These are phyloP conservation scores for Solanum chmielewskii DNA, from an alignment of 257 asterid genomes.

Conservation along the genomic window DNA sequence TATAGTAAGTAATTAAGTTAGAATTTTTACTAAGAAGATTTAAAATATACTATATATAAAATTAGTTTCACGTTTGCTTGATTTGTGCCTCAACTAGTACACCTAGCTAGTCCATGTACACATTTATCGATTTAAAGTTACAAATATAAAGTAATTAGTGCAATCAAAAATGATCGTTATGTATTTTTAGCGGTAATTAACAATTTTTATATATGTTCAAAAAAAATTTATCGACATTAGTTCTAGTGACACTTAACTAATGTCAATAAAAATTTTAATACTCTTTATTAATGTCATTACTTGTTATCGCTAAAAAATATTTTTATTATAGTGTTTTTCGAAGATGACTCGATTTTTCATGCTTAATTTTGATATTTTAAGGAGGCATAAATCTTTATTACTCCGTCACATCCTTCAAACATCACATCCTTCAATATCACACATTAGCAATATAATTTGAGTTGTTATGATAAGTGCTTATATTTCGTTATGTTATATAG, in stretches of 20 bases:
- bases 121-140: no score
- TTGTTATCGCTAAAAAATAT: accelerated
- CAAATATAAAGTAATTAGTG: no score
- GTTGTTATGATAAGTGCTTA: neutral
- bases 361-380: neutral
- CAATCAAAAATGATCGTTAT: no score
- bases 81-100: neutral
- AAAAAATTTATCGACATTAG: no score
- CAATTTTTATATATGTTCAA: accelerated
- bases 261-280: accelerated
- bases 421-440: neutral
- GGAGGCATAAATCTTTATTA: neutral
- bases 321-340: no score
- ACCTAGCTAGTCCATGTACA: neutral
- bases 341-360: neutral
- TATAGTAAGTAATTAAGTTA: neutral
- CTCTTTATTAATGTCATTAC: no score
- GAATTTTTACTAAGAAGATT: neutral
- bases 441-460: neutral
- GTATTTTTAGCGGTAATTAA: no score
- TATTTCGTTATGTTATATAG: no score
- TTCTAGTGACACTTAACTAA: no score
- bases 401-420: neutral
- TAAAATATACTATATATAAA: no score
- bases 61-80: no score